These are phyloP conservation scores for Cadophora malorum DNA, from an alignment of 2,329 filamentous ascomycete genomes.

Conservation along the genomic window DNA sequence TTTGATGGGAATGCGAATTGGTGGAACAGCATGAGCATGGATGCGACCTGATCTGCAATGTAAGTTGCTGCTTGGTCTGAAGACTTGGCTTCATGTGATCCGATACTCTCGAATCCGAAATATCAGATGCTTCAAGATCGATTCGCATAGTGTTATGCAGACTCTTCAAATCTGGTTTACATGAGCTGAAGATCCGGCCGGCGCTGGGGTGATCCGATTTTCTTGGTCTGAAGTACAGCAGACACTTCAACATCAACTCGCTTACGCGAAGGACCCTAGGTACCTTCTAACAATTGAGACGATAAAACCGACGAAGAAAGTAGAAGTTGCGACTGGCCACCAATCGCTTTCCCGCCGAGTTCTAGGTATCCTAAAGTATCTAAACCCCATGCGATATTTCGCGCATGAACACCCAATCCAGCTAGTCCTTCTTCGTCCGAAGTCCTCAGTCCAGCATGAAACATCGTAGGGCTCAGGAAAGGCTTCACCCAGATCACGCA, in stretches of 20 bases:
- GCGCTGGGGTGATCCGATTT: neutral
- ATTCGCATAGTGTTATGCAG: neutral
- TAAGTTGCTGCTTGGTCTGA: neutral
- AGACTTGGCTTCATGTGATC: neutral
- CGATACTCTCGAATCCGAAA: neutral
- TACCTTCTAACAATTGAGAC: neutral
- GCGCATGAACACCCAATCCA: constrained; percentile 29
- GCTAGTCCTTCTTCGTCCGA: constrained; percentile 13
- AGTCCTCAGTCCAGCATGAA: constrained; percentile 1
- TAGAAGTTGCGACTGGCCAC: neutral
- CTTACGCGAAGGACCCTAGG: neutral
- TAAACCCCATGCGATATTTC: neutral
- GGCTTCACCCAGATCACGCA: constrained; percentile 2
- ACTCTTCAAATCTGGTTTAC: neutral
- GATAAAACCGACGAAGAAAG: neutral
- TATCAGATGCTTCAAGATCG: neutral
- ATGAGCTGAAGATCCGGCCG: neutral
- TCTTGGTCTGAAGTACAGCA: neutral
- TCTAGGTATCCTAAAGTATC: neutral
- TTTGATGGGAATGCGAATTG: constrained; percentile 38
- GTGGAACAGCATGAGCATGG: constrained; percentile 36
- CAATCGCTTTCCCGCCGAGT: neutral
- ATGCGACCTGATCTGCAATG: neutral
- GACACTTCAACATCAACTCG: neutral
- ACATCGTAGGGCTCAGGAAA: constrained; percentile 14